Conservation (phyloP, 2,329 filamentous ascomycete species). For the Colletotrichum sp. region DNA sequence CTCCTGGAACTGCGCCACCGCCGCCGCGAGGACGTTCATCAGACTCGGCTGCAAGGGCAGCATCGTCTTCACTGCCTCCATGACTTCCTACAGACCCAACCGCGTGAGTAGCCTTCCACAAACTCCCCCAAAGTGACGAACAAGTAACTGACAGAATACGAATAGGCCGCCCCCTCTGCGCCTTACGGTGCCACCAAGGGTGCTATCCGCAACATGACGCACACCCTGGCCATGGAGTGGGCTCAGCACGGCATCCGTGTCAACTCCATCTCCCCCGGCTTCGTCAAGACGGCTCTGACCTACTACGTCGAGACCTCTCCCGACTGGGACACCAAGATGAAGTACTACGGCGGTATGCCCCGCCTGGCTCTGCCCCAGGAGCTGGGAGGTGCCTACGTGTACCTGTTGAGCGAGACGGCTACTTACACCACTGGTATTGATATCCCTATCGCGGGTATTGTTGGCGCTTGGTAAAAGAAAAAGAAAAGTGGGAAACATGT, state of each 20-base stretch:
- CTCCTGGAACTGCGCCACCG: constrained; percentile 48
- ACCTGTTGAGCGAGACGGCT: constrained; percentile 56
- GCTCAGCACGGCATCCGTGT: constrained; percentile 49
- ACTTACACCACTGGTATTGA: constrained; percentile 55
- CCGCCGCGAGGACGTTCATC: constrained; percentile 47
- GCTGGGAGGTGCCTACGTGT: constrained; percentile 62
- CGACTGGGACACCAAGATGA: constrained; percentile 61
- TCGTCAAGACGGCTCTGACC: constrained; percentile 49
- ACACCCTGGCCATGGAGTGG: constrained; percentile 52
- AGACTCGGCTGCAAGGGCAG: constrained; percentile 36
- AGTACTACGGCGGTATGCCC: constrained; percentile 64
- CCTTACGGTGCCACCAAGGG: constrained; percentile 51
- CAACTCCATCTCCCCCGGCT: constrained; percentile 51
- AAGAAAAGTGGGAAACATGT: background rate
- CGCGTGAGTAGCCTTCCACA: constrained; percentile 28
- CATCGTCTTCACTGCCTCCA: constrained; percentile 51
- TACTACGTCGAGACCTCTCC: constrained; percentile 56
- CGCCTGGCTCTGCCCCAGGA: constrained; percentile 57
- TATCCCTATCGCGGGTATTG: constrained; percentile 45
- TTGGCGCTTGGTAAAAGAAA: constrained; percentile 25
- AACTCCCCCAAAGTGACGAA: background rate
- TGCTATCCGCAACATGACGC: constrained; percentile 43
- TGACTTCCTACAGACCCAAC: constrained; percentile 54
- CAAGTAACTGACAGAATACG: background rate
- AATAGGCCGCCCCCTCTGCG: constrained; percentile 51